phyloP scores from a whole-genome alignment of 257 asterid genomes.

The Leptodermis oblonga region DNA sequence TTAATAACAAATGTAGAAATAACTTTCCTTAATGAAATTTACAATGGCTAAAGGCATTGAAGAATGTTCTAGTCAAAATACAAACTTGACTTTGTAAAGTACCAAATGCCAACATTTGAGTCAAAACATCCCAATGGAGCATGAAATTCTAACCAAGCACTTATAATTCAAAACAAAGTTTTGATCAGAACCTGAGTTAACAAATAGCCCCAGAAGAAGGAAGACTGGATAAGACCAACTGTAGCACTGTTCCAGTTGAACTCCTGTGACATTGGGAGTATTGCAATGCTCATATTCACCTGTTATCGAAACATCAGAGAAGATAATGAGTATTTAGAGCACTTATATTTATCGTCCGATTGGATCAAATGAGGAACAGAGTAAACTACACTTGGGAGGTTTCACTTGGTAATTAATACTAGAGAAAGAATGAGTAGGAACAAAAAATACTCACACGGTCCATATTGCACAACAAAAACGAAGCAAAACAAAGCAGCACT shows the following conservation, averaged over 20 bases:
- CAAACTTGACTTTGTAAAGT: neutral
- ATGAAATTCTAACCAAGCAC: neutral
- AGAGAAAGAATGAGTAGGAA: neutral
- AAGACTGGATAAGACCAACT: constrained; percentile 95
- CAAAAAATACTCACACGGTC: constrained; percentile 67
- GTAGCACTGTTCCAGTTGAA: constrained; percentile 96
- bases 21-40: neutral
- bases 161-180: neutral
- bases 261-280: constrained; percentile 98
- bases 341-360: neutral
- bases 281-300: constrained; percentile 99
- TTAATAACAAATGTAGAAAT: neutral
- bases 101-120: neutral
- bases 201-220: constrained; percentile 99
- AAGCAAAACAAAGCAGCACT: constrained; percentile 88
- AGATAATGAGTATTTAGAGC: neutral
- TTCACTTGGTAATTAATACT: constrained; percentile 1
- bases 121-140: neutral
- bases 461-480: constrained; percentile 96
- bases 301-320: constrained; percentile 23
- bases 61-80: neutral
- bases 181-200: constrained; percentile 73
- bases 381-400: neutral
- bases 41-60: neutral
- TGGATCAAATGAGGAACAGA: neutral